These are phyloP conservation scores for Debaryomyces maramus DNA, from an alignment of 805 yeast genomes.

Conservation along the genomic window DNA sequence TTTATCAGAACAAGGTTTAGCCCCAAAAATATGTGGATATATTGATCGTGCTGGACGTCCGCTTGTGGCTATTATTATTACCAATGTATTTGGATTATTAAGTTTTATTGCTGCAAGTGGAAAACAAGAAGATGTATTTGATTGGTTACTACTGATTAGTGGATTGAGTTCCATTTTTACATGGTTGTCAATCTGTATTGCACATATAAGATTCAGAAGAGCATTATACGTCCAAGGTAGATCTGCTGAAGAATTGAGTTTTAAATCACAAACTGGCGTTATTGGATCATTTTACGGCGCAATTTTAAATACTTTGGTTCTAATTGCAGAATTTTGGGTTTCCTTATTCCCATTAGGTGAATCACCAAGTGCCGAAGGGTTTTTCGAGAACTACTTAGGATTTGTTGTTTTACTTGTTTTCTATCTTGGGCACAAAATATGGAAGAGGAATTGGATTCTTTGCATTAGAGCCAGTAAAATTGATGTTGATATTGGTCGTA, in stretches of 20 bases:
- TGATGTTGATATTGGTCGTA: slow-evolving; percentile 44
- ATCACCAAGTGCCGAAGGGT: slow-evolving; percentile 32
- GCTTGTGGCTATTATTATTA: slow-evolving; percentile 57
- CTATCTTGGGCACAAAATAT: slow-evolving; percentile 42
- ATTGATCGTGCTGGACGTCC: slow-evolving; percentile 82
- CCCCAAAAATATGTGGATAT: slow-evolving; percentile 61
- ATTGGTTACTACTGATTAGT: slow-evolving; percentile 42
- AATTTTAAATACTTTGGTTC: slow-evolving; percentile 31
- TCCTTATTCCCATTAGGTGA: slow-evolving; percentile 41
- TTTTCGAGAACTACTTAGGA: slow-evolving; percentile 40
- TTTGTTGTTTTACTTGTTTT: slow-evolving; percentile 35
- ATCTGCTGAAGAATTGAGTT: slow-evolving; percentile 34
- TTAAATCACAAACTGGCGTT: slow-evolving; percentile 37
- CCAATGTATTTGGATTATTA: slow-evolving; percentile 56
- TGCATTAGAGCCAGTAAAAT: slow-evolving; percentile 36
- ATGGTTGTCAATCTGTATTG: slow-evolving; percentile 42
- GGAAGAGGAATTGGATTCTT: slow-evolving; percentile 39
- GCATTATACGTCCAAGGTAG: slow-evolving; percentile 37
- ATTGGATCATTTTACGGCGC: slow-evolving; percentile 38
- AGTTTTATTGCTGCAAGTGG: slow-evolving; percentile 52
- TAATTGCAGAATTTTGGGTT: slow-evolving; percentile 46
- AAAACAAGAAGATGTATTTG: slow-evolving; percentile 40
- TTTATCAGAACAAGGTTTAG: slow-evolving; percentile 63
- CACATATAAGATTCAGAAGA: slow-evolving; percentile 41
- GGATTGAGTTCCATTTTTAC: slow-evolving; percentile 43